Percentiles rank a stretch among this genome's conserved stretches.
These are phyloP conservation scores for Suillus cothurnatus DNA, from an alignment of 768 basidiomycete species.

Conservation along the genomic window DNA sequence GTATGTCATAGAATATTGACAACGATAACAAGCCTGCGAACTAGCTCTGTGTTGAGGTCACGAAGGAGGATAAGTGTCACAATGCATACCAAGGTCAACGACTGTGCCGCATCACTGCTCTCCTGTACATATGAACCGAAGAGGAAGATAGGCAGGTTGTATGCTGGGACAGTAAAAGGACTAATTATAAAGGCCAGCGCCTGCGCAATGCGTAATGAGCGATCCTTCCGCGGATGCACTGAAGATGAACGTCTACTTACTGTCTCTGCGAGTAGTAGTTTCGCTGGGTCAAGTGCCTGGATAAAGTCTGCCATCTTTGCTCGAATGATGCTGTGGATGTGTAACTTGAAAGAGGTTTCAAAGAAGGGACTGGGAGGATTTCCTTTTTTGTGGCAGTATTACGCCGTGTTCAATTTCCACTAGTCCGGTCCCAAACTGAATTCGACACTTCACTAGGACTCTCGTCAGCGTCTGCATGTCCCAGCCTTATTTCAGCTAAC, in stretches of 20 bases:
- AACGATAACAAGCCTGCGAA: constrained; percentile 63
- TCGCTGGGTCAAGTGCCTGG: constrained; percentile 71
- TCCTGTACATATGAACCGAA: constrained; percentile 79
- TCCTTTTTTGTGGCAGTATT: background rate
- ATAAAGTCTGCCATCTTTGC: constrained; percentile 59
- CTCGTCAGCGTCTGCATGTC: background rate
- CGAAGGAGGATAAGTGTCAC: background rate
- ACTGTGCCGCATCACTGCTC: constrained; percentile 60
- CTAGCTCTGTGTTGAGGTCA: constrained; percentile 37
- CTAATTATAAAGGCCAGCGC: constrained; percentile 59
- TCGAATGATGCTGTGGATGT: background rate
- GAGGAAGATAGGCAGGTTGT: constrained; percentile 83
- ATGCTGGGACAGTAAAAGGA: constrained; percentile 60
- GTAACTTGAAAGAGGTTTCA: background rate
- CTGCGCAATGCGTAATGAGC: constrained; percentile 35
- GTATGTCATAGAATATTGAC: constrained; percentile 68
- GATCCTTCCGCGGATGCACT: background rate
- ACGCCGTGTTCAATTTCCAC: background rate
- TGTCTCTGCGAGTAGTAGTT: constrained; percentile 63
- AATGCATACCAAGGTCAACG: constrained; percentile 58
- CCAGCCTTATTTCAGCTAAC: background rate
- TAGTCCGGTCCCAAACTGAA: background rate
- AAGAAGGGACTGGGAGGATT: background rate
- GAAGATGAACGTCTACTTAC: constrained; percentile 39
- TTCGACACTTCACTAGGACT: background rate